These are phyloP conservation scores for Aspergillus floridensis DNA, from an alignment of 2,329 filamentous ascomycete genomes.

Conservation along the genomic window DNA sequence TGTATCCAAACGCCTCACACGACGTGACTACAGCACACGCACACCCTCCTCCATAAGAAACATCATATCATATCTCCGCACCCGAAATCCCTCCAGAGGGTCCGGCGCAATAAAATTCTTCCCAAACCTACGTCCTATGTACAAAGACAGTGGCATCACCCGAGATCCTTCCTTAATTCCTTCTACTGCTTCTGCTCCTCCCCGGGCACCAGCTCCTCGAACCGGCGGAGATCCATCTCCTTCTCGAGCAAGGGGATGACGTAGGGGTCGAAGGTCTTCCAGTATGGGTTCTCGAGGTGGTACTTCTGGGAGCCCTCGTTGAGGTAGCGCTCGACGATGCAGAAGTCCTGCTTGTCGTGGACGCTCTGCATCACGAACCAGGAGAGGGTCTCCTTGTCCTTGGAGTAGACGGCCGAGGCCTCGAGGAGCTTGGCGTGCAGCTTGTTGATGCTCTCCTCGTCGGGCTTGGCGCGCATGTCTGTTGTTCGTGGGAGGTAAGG, in stretches of 20 bases:
- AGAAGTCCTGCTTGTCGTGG: slow-evolving; percentile 66
- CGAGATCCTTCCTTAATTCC: too few relatives aligned
- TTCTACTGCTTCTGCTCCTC: neutral
- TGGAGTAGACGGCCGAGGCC: slow-evolving; percentile 68
- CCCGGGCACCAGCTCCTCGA: slow-evolving; percentile 57
- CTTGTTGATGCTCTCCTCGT: slow-evolving; percentile 45
- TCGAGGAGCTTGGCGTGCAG: slow-evolving; percentile 71
- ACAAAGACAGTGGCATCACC: too few relatives aligned
- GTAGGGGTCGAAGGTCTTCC: slow-evolving; percentile 74
- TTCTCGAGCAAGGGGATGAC: slow-evolving; percentile 66
- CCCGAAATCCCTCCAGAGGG: too few relatives aligned
- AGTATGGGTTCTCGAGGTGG: slow-evolving; percentile 68
- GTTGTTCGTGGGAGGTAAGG: neutral
- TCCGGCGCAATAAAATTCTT: too few relatives aligned
- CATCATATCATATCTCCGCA: too few relatives aligned
- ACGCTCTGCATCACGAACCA: slow-evolving; percentile 79
- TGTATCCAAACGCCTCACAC: too few relatives aligned
- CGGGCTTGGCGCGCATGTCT: slow-evolving; percentile 17
- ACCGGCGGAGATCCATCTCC: slow-evolving; percentile 66
- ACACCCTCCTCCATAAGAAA: too few relatives aligned
- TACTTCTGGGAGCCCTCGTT: slow-evolving; percentile 61
- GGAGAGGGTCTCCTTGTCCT: slow-evolving; percentile 67
- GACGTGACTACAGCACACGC: too few relatives aligned
- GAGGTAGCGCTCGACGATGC: slow-evolving; percentile 71
- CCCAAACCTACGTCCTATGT: too few relatives aligned